Percentiles rank a stretch among this genome's conserved stretches.
phyloP scores from a whole-genome alignment of 106 monocot species.

The Dendrobium nobile region DNA sequence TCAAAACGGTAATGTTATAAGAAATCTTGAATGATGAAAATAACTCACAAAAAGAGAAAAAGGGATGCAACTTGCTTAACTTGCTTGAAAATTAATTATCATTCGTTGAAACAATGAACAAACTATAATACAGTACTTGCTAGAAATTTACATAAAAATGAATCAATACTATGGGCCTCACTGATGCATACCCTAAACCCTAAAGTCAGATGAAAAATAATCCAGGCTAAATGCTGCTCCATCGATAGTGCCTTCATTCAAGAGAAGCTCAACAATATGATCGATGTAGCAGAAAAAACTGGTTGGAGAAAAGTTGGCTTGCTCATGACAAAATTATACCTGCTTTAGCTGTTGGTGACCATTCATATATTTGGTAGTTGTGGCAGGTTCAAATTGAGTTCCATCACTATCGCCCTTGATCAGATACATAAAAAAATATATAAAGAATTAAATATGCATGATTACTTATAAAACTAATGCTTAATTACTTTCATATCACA shows the following conservation, averaged over 20 bases:
- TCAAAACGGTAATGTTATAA: no score
- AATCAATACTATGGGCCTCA: neutral
- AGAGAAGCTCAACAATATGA: no score
- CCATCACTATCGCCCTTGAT: neutral
- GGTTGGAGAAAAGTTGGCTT: neutral
- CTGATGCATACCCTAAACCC: neutral
- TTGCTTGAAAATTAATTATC: neutral
- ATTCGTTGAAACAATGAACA: neutral
- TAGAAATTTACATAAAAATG: neutral
- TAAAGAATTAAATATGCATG: no score
- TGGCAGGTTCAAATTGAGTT: neutral
- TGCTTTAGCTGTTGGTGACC: neutral
- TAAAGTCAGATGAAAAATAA: neutral
- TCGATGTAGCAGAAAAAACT: no score
- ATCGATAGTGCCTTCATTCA: neutral
- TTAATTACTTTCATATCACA: no score
- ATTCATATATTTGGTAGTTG: neutral
- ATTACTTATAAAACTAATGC: no score
- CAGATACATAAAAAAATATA: no score
- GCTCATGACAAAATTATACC: neutral
- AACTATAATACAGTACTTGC: neutral
- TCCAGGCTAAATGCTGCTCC: neutral
- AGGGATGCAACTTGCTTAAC: neutral
- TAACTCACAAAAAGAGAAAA: no score
- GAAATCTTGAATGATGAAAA: no score